These are phyloP conservation scores for Vitis rupestris DNA, from an alignment of 164 flowering plant genomes.

Conservation along the genomic window DNA sequence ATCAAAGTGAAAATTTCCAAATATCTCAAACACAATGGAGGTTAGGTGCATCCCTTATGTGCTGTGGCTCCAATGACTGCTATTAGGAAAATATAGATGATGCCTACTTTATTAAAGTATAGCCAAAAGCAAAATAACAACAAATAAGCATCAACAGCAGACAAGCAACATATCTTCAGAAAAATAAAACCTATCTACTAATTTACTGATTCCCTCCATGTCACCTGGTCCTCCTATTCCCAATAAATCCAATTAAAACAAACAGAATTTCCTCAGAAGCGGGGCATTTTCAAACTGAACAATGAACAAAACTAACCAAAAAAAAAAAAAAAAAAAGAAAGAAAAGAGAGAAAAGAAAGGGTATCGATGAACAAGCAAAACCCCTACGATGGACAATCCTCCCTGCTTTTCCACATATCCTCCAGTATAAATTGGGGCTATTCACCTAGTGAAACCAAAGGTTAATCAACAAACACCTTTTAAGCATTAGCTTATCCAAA, in stretches of 20 bases:
- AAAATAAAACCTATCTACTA: too few species aligned
- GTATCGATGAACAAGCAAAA: background rate
- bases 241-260: background rate
- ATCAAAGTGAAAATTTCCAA: too few species aligned
- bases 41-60: too few species aligned
- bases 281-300: background rate
- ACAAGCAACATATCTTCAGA: too few species aligned
- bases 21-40: too few species aligned
- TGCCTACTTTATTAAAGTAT: background rate
- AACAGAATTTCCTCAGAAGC: conserved; percentile 14
- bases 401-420: conserved; percentile 4
- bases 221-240: conserved; percentile 2
- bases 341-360: background rate
- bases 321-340: background rate
- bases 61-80: too few species aligned
- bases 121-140: too few species aligned
- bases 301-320: too few species aligned
- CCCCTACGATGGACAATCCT: background rate
- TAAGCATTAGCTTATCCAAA: conserved; percentile 11
- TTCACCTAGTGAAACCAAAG: conserved; percentile 13
- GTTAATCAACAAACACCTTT: conserved; percentile 17
- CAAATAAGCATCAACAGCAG: too few species aligned
- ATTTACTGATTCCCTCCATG: too few species aligned
- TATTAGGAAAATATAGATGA: too few species aligned
- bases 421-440: conserved; percentile 9